Percentiles rank a stretch among this genome's conserved stretches.
Evolutionary conservation across 139 green algal species (phyloP).

Genomic region (Auxenochlorella pyrenoidosa): DNA sequence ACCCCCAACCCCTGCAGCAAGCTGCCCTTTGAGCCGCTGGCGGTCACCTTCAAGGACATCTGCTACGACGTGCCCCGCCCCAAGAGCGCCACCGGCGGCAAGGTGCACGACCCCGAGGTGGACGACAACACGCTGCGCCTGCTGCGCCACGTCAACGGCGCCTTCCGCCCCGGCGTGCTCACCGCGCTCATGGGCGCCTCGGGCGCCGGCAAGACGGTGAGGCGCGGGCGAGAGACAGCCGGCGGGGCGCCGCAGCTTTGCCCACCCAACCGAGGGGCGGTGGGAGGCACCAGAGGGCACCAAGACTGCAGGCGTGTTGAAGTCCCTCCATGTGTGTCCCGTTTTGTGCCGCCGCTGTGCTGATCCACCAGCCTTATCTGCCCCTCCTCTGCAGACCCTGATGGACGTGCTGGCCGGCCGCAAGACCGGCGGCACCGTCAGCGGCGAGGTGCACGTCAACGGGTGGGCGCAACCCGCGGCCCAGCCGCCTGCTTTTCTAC

Average conservation of each 20-base stretch:
- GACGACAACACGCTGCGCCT: slow-evolving; percentile 30
- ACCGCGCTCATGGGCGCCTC: slow-evolving; percentile 64
- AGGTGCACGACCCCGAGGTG: slow-evolving; percentile 10
- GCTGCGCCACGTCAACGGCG: slow-evolving; percentile 51
- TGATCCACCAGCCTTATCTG: neutral
- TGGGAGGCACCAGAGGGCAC: too few species aligned
- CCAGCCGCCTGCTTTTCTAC: too few species aligned
- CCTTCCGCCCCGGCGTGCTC: slow-evolving; percentile 59
- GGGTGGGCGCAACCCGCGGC: slow-evolving; percentile 44
- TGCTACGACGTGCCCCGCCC: slow-evolving; percentile 52
- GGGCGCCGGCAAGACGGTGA: slow-evolving; percentile 52
- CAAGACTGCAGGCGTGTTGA: too few species aligned
- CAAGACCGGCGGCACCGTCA: slow-evolving; percentile 62
- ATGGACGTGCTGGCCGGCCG: slow-evolving; percentile 59
- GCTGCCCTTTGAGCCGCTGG: slow-evolving; percentile 31
- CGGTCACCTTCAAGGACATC: slow-evolving; percentile 57
- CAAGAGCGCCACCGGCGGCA: neutral
- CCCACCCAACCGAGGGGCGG: too few species aligned
- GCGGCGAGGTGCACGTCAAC: slow-evolving; percentile 70
- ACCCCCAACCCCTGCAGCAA: neutral
- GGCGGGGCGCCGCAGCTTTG: too few species aligned
- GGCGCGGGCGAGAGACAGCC: too few species aligned
- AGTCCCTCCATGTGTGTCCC: too few species aligned
- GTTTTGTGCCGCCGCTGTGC: too few species aligned
- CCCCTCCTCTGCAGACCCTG: slow-evolving; percentile 11